Conservation (phyloP, 208 protist species). For the Lotmaria passim region DNA sequence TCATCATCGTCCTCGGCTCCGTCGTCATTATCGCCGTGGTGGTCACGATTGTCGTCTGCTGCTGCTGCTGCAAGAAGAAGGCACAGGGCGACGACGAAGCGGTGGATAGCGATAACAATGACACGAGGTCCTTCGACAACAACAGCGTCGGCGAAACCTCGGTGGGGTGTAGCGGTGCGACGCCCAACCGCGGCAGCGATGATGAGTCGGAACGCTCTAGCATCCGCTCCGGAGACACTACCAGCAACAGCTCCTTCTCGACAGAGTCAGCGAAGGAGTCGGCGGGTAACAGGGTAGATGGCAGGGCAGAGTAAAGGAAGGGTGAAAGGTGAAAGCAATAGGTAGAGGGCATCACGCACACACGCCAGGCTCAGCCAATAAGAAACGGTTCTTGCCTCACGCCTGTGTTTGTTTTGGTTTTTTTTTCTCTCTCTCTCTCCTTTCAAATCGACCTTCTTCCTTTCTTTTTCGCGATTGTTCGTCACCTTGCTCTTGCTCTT, state of each 20-base stretch:
- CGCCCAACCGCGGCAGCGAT: background rate
- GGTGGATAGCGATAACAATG: no score
- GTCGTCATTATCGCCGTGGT: background rate
- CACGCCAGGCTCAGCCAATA: no score
- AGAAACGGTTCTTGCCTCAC: no score
- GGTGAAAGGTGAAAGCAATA: no score
- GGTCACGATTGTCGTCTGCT: background rate
- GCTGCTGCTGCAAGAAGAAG: conserved; percentile 5
- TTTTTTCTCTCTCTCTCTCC: conserved; percentile 4
- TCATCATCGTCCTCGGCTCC: conserved; percentile 8
- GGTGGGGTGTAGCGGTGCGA: background rate
- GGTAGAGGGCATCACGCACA: no score
- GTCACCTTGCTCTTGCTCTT: background rate
- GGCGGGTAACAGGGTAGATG: background rate
- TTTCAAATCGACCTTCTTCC: no score
- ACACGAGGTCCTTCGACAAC: no score
- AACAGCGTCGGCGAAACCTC: no score
- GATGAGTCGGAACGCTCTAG: background rate
- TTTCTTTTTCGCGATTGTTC: background rate
- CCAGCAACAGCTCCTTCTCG: conserved; percentile 31
- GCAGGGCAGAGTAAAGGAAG: background rate
- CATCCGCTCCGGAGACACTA: conserved; percentile 13
- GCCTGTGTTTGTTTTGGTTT: conserved; percentile 13
- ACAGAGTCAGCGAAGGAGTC: conserved; percentile 4
- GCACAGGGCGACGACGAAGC: no score